Evolutionary conservation across 306 rosid species (phyloP).

Genomic region (Comarum palustre): DNA sequence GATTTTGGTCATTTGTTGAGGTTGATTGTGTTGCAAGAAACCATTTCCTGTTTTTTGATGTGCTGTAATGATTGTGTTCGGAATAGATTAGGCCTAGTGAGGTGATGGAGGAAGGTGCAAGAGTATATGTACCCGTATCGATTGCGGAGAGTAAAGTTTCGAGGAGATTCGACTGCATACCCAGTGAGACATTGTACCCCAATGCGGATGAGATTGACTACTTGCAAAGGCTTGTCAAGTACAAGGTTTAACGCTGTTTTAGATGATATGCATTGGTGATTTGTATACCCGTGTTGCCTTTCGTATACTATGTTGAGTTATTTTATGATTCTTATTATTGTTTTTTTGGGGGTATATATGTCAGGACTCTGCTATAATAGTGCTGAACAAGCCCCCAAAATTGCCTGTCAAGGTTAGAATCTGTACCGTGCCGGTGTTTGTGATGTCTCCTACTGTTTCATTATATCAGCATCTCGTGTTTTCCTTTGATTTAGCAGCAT

Average conservation of each 20-base stretch:
- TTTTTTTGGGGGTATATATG: neutral
- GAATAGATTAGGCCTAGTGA: slow-evolving; percentile 72
- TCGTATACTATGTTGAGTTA: neutral
- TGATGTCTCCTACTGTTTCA: neutral
- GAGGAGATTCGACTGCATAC: slow-evolving; percentile 80
- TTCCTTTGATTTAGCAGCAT: slow-evolving; percentile 31
- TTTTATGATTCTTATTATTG: neutral
- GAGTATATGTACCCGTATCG: slow-evolving; percentile 68
- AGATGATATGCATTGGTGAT: neutral
- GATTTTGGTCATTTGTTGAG: slow-evolving; percentile 14
- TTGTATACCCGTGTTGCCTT: neutral
- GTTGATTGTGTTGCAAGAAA: slow-evolving; percentile 19
- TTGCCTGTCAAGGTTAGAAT: slow-evolving; percentile 83
- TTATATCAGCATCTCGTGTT: slow-evolving; percentile 4
- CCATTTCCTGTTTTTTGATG: neutral
- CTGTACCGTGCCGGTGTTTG: slow-evolving; percentile 9
- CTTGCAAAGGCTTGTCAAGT: slow-evolving; percentile 83
- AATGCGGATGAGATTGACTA: slow-evolving; percentile 93
- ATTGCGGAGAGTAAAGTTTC: slow-evolving; percentile 77
- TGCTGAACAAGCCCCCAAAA: slow-evolving; percentile 88
- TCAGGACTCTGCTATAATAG: slow-evolving; percentile 81
- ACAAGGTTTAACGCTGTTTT: slow-evolving; percentile 53
- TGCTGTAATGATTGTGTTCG: slow-evolving; percentile 33
- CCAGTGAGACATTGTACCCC: slow-evolving; percentile 87
- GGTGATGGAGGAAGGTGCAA: slow-evolving; percentile 62